Evolutionary conservation across 2,329 filamentous ascomycete genomes (phyloP).

Genomic region (Chaetothyriales sp.): DNA sequence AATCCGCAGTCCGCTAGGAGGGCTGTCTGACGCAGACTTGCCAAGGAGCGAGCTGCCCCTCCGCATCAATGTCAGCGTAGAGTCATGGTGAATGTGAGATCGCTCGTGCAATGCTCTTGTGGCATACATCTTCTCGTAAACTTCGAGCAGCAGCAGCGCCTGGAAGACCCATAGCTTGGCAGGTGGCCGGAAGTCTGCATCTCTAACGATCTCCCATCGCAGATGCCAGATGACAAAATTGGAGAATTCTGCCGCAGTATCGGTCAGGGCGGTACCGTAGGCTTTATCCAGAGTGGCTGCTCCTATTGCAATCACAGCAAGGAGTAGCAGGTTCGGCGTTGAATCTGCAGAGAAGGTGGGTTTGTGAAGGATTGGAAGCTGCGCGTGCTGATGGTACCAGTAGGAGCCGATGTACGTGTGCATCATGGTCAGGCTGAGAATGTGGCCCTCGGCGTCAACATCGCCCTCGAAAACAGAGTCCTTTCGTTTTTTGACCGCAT

Average conservation of each 20-base stretch:
- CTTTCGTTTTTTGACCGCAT: slow-evolving; percentile 58
- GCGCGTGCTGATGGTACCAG: slow-evolving; percentile 88
- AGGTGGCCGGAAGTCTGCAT: slow-evolving; percentile 73
- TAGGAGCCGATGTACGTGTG: slow-evolving; percentile 86
- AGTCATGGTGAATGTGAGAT: slow-evolving; percentile 92
- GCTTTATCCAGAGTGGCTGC: slow-evolving; percentile 76
- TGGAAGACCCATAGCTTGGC: slow-evolving; percentile 96
- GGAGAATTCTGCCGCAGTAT: slow-evolving; percentile 65
- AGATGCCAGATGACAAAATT: slow-evolving; percentile 86
- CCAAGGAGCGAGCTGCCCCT: slow-evolving; percentile 82
- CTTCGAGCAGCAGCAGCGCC: slow-evolving; percentile 68
- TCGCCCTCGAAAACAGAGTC: slow-evolving; percentile 67
- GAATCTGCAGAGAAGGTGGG: slow-evolving; percentile 82
- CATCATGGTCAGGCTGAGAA: slow-evolving; percentile 83
- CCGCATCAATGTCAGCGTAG: slow-evolving; percentile 87
- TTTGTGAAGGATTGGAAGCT: slow-evolving; percentile 85
- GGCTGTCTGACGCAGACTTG: slow-evolving; percentile 68
- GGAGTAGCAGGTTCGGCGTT: slow-evolving; percentile 67
- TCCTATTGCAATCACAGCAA: slow-evolving; percentile 84
- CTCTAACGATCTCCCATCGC: slow-evolving; percentile 92
- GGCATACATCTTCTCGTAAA: slow-evolving; percentile 97
- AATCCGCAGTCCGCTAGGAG: slow-evolving; percentile 39
- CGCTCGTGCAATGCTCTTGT: slow-evolving; percentile 82
- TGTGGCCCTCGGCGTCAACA: slow-evolving; percentile 44
- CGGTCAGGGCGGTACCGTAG: slow-evolving; percentile 57